Base-by-base conservation (phyloP, 1,284 basidiomycete species). In the Trichosporon sp. region DNA sequence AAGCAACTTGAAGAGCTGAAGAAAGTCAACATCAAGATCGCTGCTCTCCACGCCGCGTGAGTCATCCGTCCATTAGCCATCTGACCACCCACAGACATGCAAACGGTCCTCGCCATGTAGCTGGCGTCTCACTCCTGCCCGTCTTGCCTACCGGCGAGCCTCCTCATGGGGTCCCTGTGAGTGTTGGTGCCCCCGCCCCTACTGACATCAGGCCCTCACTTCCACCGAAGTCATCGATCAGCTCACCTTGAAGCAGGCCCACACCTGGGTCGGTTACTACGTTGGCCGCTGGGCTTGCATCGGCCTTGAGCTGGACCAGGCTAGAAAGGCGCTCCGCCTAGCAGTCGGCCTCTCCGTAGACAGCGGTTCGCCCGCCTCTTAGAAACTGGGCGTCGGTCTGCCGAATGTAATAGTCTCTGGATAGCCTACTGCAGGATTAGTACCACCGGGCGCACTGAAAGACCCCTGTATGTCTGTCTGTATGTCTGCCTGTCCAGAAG, bases 181-280 rank as follows among this genome's bases (percentile, higher is more conserved):
- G 59, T 52, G 13, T 2, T 46, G 2, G 4, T 33, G 19, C 19
- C 32, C 19, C 8, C 34, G 25, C 5, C 14, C 5, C 27, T 29
- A 25, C 25, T 44, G 19, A 44, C 40, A 8, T 1, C 37, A 61
- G 60, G 13, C 60, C 27, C 54, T 61, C 60, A 40, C 60, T 7
- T 46, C 54, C 6, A 21, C 31, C 36, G 31, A 54, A 5, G 37
- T 34, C 16, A 61, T 61, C 37, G 21, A 29, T 9, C 29, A 36
- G 10, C 60, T 61, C 29, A 33, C 60, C n/a, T 5, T 56, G 27
- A 29, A 56, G 32, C 27, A 56, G 25, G 52, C 37, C 9, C 52
- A 56, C 23, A 56, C 60, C 5, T 61, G 60, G 60, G 54, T 36
- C 4, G 37, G 27, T 8, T 61, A 57, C 37, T 61, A 61, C 19